Percentiles rank a stretch among this genome's conserved stretches.
phyloP scores from a whole-genome alignment of 345 rosid genomes.

The Rhodamnia argentea region DNA sequence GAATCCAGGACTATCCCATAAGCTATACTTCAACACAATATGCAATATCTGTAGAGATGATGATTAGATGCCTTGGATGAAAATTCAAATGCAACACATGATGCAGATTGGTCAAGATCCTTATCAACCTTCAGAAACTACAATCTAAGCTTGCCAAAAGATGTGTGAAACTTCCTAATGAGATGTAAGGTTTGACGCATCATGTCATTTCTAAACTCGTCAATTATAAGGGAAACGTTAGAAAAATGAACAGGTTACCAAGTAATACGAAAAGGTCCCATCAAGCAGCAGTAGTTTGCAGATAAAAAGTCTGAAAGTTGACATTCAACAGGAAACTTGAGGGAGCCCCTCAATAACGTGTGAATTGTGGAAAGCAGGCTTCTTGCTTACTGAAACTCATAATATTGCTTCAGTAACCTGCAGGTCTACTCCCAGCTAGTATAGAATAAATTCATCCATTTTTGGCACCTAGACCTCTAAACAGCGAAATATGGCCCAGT shows the following conservation, averaged over 20 bases:
- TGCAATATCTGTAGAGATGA: not conserved
- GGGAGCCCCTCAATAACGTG: not conserved
- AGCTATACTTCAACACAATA: not conserved
- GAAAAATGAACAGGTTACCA: not conserved
- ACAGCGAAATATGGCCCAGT: not conserved
- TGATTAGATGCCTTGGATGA: not conserved
- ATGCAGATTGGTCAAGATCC: not conserved
- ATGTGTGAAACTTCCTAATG: not conserved
- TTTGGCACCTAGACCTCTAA: not conserved
- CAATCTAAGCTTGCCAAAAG: not conserved
- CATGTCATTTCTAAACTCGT: not conserved
- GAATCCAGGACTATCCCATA: not conserved
- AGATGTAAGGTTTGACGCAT: not conserved
- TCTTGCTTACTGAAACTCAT: not conserved
- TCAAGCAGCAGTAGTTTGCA: not conserved
- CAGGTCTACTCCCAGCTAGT: not conserved
- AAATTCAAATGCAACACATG: not conserved
- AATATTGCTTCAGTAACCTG: not conserved
- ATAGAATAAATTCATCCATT: not conserved
- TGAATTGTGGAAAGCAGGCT: not conserved
- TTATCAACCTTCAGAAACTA: not conserved
- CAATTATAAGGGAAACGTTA: not conserved
- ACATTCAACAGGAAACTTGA: not conserved
- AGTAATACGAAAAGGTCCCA: not conserved
- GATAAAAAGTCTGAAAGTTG: not conserved